Percentiles rank a stretch among this genome's conserved stretches.
These are phyloP conservation scores for Malassezia psittaci DNA, from an alignment of 1,284 basidiomycete species.

Conservation along the genomic window DNA sequence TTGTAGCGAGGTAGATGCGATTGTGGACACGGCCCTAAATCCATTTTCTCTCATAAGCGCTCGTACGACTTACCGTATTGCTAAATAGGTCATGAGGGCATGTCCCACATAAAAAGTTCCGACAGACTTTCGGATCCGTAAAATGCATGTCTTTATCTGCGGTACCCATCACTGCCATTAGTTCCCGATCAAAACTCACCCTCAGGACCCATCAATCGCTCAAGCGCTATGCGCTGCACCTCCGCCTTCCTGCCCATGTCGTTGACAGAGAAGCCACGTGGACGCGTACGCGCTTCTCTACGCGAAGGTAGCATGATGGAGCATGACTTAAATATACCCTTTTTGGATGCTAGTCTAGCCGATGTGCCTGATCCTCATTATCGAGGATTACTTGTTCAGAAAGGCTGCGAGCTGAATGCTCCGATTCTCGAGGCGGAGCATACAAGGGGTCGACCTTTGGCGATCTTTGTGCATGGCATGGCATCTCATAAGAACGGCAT, in stretches of 20 bases:
- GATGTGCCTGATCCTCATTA: background rate
- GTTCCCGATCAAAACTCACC: constrained; percentile 10
- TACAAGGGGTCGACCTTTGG: constrained; percentile 5
- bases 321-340: constrained; percentile 7
- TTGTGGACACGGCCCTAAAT: constrained; percentile 92
- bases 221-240: constrained; percentile 83
- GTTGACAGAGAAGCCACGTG: constrained; percentile 6
- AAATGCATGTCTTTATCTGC: constrained; percentile 62
- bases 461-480: constrained; percentile 13
- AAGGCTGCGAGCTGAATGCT: background rate
- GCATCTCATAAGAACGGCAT: constrained; percentile 14
- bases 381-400: background rate
- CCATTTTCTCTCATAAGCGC: constrained; percentile 74
- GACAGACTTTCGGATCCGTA: constrained; percentile 97
- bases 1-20: constrained; percentile 90
- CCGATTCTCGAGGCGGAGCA: background rate
- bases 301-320: constrained; percentile 5
- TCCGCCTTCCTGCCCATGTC: constrained; percentile 52
- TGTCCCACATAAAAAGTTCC: constrained; percentile 93
- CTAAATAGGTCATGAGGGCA: constrained; percentile 96
- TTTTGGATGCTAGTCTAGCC: background rate
- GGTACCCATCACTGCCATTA: constrained; percentile 36
- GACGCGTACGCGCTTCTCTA: background rate
- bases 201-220: constrained; percentile 52
- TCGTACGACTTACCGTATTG: constrained; percentile 66